Evolutionary conservation across 2,329 filamentous ascomycete species (phyloP), one percentile per base, ranked within the genome.

Genomic region (Aspergillus niger): DNA sequence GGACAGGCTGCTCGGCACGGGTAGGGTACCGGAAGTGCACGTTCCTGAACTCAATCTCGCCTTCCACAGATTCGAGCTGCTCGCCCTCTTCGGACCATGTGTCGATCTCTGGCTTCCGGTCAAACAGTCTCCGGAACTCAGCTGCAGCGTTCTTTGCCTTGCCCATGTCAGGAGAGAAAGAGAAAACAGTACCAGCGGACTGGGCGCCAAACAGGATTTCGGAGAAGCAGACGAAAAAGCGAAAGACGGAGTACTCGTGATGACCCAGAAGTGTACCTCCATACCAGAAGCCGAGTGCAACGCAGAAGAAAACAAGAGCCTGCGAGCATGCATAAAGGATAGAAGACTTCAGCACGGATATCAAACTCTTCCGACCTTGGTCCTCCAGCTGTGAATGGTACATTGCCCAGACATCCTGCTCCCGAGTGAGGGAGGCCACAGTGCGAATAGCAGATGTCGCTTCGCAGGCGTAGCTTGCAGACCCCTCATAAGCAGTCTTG

Each of bases 21-120:
- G 92, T 96, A 0, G 94, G 93, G 71, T 98, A 99, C 44, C 92
- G 86, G 84, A 97, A 98, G 74, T 97, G 92, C 2, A 98, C 92
- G 66, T 96, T 88, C 20, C 90, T 87, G 80, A 99, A 96, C 74
- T 98, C 92, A 64, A 99, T 86, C 11, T 83, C 84, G 26, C 93
- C 94, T 20, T 95, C 86, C 24, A 94, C 83, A 2, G 81, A 71
- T 1, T 85, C 77, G 6, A 96, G 68, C 2, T 77, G 79, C 17
- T 86, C 83, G 15, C 92, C 92, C 0, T 89, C 86, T 0, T 82
- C 67, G 0, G 89, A 90, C 91, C 91, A 96, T 0, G 88, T 86
- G 72, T 97, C 93, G 66, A 98, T 95, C 2, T 80, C 77, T 0
- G 95, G 94, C 66, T 89, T 84, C 60, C 90, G 86, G 71, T 97